phyloP scores from a whole-genome alignment of 306 rosid genomes.

The Arachis hypogaea region DNA sequence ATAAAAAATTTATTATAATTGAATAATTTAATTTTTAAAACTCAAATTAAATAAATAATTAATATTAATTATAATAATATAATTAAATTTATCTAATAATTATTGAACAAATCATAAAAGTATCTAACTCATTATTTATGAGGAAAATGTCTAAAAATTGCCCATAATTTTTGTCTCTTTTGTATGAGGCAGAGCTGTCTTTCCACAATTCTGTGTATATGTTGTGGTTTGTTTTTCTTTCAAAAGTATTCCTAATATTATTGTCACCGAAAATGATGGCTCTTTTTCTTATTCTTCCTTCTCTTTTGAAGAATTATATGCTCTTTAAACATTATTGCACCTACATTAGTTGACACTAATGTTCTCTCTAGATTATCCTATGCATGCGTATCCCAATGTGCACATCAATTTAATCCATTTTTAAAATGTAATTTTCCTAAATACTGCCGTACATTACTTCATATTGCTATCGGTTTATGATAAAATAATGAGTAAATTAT shows the following conservation, averaged over 20 bases:
- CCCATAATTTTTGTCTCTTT: conserved; percentile 31
- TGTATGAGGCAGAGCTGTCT: neutral
- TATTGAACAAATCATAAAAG: no score
- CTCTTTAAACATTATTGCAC: neutral
- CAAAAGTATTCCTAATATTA: neutral
- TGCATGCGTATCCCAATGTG: neutral
- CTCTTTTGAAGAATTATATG: neutral
- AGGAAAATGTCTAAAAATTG: no score
- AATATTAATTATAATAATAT: no score
- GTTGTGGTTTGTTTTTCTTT: neutral
- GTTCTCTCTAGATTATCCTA: neutral
- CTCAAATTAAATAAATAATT: no score
- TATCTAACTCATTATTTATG: no score
- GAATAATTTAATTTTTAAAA: no score
- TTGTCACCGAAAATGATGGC: neutral
- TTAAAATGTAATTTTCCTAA: neutral
- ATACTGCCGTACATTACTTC: neutral
- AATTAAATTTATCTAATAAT: no score
- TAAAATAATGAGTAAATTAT: no score
- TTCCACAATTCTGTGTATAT: conserved; percentile 5
- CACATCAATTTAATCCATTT: neutral
- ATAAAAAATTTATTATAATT: no score
- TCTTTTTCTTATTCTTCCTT: neutral
- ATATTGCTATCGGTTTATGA: neutral
- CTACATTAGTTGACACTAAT: neutral